Percentiles rank a stretch among this genome's conserved stretches.
Conservation (phyloP, 1,284 basidiomycete species). For the Malassezia equina region DNA sequence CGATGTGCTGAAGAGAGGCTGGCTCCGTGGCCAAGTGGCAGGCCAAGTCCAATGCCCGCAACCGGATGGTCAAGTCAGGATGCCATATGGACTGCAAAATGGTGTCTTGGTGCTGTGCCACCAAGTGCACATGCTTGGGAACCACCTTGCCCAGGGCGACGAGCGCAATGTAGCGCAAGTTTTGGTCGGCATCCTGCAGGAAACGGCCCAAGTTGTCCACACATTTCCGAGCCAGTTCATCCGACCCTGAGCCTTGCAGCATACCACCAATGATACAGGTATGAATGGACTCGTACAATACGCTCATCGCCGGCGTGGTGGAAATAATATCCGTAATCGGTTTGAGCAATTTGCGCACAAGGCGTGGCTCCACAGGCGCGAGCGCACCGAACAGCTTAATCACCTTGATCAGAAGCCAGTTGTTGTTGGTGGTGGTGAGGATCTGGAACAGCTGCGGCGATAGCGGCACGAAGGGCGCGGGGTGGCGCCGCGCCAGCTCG, state of each 20-base stretch:
- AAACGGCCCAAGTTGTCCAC: conserved; percentile 88
- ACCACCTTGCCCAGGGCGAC: conserved; percentile 92
- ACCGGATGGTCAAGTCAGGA: conserved; percentile 84
- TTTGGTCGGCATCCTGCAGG: conserved; percentile 85
- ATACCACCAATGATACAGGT: conserved; percentile 96
- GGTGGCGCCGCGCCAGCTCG: conserved; percentile 60
- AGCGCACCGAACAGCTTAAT: conserved; percentile 59
- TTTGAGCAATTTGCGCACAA: conserved; percentile 84
- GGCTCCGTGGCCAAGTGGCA: conserved; percentile 73
- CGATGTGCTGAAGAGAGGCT: conserved; percentile 74
- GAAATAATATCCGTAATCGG: conserved; percentile 90
- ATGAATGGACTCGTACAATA: conserved; percentile 95
- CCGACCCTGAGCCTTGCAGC: conserved; percentile 53
- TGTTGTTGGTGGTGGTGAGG: conserved; percentile 88
- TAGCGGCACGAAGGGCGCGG: conserved; percentile 34
- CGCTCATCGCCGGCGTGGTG: conserved; percentile 85
- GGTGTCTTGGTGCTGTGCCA: conserved; percentile 82
- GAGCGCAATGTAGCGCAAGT: conserved; percentile 85
- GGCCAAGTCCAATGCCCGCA: conserved; percentile 85
- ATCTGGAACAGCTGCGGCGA: conserved; percentile 89
- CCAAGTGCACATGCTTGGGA: conserved; percentile 77
- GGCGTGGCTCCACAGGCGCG: conserved; percentile 78
- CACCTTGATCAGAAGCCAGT: conserved; percentile 99
- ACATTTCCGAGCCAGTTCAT: conserved; percentile 72
- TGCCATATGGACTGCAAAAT: conserved; percentile 84